Evolutionary conservation across 305 asterid genomes (phyloP).

Genomic region (Rubia tinctorum): DNA sequence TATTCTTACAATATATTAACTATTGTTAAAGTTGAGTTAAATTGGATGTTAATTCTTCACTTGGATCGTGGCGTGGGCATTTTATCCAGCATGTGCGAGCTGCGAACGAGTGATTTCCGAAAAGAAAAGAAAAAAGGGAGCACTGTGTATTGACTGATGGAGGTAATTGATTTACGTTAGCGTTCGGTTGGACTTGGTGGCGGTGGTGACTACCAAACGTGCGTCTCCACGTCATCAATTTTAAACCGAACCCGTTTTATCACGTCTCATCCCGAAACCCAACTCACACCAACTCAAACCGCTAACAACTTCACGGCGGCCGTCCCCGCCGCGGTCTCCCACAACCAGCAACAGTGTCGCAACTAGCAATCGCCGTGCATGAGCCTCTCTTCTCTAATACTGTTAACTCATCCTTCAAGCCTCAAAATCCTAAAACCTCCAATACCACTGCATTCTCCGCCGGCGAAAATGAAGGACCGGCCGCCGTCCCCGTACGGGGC

Average conservation of each 20-base stretch:
- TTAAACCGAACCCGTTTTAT: neutral
- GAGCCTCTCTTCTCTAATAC: constrained; percentile 37
- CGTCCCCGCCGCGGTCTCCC: neutral
- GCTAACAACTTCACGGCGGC: neutral
- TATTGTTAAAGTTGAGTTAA: too few relatives aligned
- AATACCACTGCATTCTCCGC: constrained; percentile 15
- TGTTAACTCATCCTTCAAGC: constrained; percentile 23
- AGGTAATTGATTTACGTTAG: too few relatives aligned
- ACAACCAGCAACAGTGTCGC: neutral
- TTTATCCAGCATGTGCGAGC: too few relatives aligned
- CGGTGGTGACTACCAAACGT: neutral
- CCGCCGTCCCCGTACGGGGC: constrained; percentile 43
- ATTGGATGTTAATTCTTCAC: too few relatives aligned
- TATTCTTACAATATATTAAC: too few relatives aligned
- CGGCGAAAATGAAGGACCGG: constrained; percentile 48
- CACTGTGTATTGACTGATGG: too few relatives aligned
- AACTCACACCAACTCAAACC: neutral
- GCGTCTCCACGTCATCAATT: neutral
- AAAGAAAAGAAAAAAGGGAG: too few relatives aligned
- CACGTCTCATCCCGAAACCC: neutral
- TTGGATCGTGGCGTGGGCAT: too few relatives aligned
- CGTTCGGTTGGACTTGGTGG: too few relatives aligned
- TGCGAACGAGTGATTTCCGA: too few relatives aligned
- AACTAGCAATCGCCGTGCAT: constrained; percentile 11
- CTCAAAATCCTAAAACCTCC: constrained; percentile 51